phyloP scores from a whole-genome alignment of 2,329 filamentous ascomycete genomes.

The Neonectria sp. region DNA sequence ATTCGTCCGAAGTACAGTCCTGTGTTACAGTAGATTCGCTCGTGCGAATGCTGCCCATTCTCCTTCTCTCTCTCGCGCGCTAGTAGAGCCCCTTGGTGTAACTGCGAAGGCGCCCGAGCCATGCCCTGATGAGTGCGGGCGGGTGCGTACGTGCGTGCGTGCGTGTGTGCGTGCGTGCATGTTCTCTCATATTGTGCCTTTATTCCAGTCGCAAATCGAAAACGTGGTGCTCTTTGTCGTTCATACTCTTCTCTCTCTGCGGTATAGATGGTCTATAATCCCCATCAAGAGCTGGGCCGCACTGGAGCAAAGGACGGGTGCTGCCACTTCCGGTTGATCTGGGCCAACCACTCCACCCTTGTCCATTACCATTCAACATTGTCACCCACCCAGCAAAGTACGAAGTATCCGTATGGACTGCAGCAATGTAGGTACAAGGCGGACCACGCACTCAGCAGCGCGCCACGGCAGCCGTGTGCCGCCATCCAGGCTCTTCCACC shows the following conservation, averaged over 20 bases:
- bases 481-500: neutral
- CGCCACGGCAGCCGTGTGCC: slow-evolving; percentile 1
- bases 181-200: slow-evolving; percentile 18
- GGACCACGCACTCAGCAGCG: neutral
- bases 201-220: neutral
- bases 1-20: no score
- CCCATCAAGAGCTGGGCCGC: neutral
- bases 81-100: slow-evolving; percentile 8
- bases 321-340: neutral
- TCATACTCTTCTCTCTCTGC: neutral
- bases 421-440: neutral
- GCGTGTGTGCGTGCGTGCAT: slow-evolving; percentile 4
- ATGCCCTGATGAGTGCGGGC: slow-evolving; percentile 17
- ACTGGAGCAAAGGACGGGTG: slow-evolving; percentile 8
- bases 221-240: neutral
- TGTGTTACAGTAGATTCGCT: neutral
- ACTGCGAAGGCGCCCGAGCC: slow-evolving; percentile 13
- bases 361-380: slow-evolving; percentile 12
- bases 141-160: slow-evolving; percentile 14
- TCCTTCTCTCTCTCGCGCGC: neutral
- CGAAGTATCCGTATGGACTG: neutral
- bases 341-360: slow-evolving; percentile 16
- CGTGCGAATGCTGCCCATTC: neutral
- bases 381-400: slow-evolving; percentile 17
- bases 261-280: slow-evolving; percentile 6